These are phyloP conservation scores for Pinus albicaulis DNA, from an alignment of 75 land plant species.

Conservation along the genomic window DNA sequence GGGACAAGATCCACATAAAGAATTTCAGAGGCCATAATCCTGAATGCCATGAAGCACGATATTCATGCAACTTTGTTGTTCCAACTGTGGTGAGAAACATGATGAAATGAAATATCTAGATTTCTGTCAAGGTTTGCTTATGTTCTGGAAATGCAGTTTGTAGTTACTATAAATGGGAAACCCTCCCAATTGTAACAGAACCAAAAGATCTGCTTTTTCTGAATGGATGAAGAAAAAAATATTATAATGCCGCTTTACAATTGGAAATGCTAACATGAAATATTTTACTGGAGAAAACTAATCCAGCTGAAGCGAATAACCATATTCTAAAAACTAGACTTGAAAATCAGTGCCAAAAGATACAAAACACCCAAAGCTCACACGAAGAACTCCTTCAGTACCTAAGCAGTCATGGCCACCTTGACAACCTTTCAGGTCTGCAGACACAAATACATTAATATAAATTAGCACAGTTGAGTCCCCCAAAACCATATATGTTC, in stretches of 20 bases:
- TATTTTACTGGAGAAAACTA: not conserved
- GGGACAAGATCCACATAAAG: conserved; percentile 53
- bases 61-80: conserved; percentile 48
- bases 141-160: not conserved
- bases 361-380: conserved; percentile 93
- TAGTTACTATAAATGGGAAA: not conserved
- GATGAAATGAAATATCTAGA: conserved; percentile 60
- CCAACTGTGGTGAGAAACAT: conserved; percentile 88
- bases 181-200: not conserved
- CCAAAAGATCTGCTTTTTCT: not conserved
- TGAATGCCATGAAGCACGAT: conserved; percentile 77
- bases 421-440: conserved; percentile 74
- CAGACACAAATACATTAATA: conserved; percentile 6
- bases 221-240: too few relatives aligned
- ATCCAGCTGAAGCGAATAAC: not conserved
- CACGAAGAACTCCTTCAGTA: conserved; percentile 79
- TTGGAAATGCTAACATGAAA: not conserved
- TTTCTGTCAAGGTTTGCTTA: conserved; percentile 22
- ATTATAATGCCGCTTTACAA: not conserved
- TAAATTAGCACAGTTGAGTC: not conserved
- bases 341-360: conserved; percentile 32
- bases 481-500: not conserved
- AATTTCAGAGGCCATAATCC: conserved; percentile 86
- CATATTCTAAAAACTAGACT: not conserved
- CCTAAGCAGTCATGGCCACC: conserved; percentile 68